Evolutionary conservation across 2,329 filamentous ascomycete species (phyloP).

Genomic region (Pestalotiopsis sp.): DNA sequence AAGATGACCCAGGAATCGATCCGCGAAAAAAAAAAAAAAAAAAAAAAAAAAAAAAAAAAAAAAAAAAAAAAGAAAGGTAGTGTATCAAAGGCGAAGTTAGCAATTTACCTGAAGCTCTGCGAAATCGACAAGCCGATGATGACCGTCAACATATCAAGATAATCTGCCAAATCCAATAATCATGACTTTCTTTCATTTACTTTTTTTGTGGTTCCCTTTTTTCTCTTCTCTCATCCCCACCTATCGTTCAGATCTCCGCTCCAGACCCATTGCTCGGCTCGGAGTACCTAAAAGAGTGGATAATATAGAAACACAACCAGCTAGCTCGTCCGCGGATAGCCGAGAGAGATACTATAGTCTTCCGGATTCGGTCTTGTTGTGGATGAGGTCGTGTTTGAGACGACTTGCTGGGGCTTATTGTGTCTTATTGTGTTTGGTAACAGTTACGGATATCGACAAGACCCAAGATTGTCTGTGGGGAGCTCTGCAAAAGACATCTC

Average conservation of each 20-base stretch:
- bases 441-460: background rate
- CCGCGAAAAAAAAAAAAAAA: too few relatives aligned
- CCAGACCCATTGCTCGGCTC: background rate
- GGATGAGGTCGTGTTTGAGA: background rate
- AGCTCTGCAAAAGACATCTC: background rate
- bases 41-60: too few relatives aligned
- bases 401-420: background rate
- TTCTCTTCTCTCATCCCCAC: background rate
- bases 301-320: background rate
- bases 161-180: too few relatives aligned
- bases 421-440: background rate
- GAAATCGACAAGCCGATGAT: too few relatives aligned
- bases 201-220: background rate
- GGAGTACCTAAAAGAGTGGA: background rate
- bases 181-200: background rate
- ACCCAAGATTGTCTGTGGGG: background rate
- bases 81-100: too few relatives aligned
- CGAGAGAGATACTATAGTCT: conserved; percentile 1
- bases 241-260: background rate
- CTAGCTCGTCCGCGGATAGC: conserved; percentile 3
- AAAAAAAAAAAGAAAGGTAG: too few relatives aligned
- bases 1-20: too few relatives aligned
- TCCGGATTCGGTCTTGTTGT: conserved; percentile 6
- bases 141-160: too few relatives aligned
- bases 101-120: too few relatives aligned